Evolutionary conservation across 306 rosid genomes (phyloP).

Genomic region (Trifolium pratense): DNA sequence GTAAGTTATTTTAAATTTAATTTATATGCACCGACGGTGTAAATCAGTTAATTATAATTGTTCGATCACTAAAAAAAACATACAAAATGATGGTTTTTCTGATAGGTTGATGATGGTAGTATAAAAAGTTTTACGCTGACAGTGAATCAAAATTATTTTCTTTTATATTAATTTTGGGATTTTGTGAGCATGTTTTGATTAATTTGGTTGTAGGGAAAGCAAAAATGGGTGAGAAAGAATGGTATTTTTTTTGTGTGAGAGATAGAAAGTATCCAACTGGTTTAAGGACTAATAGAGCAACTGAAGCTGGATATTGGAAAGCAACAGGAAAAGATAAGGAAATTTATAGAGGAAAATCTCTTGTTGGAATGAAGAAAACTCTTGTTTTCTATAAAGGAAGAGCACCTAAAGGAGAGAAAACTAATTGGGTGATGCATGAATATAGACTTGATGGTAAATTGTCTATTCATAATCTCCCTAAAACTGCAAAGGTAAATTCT

Average conservation of each 20-base stretch:
- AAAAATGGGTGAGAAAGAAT: constrained; percentile 54
- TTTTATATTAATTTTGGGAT: neutral
- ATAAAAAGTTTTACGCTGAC: too few relatives aligned
- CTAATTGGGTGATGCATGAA: constrained; percentile 94
- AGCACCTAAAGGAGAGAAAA: constrained; percentile 92
- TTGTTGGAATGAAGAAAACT: constrained; percentile 96
- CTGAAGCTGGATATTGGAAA: constrained; percentile 93
- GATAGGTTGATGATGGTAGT: too few relatives aligned
- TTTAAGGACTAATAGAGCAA: constrained; percentile 88
- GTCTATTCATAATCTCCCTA: constrained; percentile 72
- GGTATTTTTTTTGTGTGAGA: constrained; percentile 55
- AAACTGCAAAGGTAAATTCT: constrained; percentile 71
- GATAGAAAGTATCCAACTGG: constrained; percentile 90
- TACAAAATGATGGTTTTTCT: too few relatives aligned
- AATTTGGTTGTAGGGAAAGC: constrained; percentile 46
- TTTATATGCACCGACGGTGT: neutral
- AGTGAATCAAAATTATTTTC: neutral
- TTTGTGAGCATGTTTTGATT: neutral
- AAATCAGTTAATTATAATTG: neutral
- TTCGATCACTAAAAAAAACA: neutral
- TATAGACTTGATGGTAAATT: constrained; percentile 83
- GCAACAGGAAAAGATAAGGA: constrained; percentile 96
- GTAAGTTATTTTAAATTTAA: constrained; percentile 30
- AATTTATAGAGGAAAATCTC: constrained; percentile 74
- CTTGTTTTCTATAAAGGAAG: constrained; percentile 90